Evolutionary conservation across 1,284 basidiomycete species (phyloP), one percentile per base, ranked within the genome.

Genomic region (Porogramme epimiltina): DNA sequence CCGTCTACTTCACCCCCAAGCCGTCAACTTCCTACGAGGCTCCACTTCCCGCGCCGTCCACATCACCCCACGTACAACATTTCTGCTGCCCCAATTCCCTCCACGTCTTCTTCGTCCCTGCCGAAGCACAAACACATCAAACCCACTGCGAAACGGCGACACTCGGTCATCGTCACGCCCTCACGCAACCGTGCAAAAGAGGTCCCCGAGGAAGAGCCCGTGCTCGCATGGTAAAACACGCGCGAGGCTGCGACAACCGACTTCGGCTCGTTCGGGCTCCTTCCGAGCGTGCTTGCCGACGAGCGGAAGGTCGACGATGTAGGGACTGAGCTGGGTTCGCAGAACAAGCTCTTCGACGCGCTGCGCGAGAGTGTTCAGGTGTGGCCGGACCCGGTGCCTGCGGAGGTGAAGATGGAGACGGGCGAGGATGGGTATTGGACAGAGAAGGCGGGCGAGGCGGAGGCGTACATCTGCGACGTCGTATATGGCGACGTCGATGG

Each of bases 401-500:
- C 22, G 13, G 34, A 37, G 5, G 42, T 45, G 43, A 42, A 26
- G 51, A 59, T 22, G 48, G 53, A 45, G 51, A 44, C 20, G 36
- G 38, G 41, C 18, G 54, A 59, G 13, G 58, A 66, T 10, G 34
- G 16, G 4, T 84, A 83, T 58, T 89, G 79, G 78, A 76, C 67
- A 25, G 62, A 69, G 13, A 71, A 70, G 48, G 79, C 77, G 9
- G 65, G 64, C n/a, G 74, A 77, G 18, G 85, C 79, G 1, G 83
- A 87, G 66, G 76, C 74, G 23, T 88, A 86, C 62, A 49, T 91
- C 16, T 69, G 77, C 25, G 85, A 89, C 62, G 64, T 89, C 8
- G 87, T 90, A 0, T 91, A 90, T 61, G 89, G 89, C 0, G 87
- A 89, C 33, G 72, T 80, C 0, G 85, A 87, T 52, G 89, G 88